Percentiles rank a stretch among this genome's conserved stretches.
Evolutionary conservation across 768 basidiomycete species (phyloP).

Genomic region (Tubosaeta brunneosetosa): DNA sequence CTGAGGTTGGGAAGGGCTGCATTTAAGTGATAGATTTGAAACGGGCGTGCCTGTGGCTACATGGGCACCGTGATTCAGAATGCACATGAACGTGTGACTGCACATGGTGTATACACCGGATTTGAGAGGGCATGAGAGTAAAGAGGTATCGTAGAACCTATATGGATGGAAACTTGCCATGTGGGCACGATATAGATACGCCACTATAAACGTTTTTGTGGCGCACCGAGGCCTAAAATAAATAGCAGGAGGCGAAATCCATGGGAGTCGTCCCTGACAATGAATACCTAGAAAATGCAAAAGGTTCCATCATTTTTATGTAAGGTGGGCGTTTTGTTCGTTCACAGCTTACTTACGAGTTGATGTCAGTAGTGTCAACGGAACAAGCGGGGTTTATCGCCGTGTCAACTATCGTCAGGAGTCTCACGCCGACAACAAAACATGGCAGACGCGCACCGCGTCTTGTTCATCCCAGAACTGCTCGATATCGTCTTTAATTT

Average conservation of each 20-base stretch:
- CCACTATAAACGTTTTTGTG: neutral
- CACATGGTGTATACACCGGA: neutral
- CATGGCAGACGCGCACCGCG: conserved; percentile 19
- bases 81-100: neutral
- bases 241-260: neutral
- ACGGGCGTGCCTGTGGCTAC: neutral
- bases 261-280: neutral
- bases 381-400: no score
- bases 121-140: neutral
- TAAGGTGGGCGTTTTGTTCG: no score
- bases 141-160: neutral
- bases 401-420: no score
- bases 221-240: neutral
- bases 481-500: conserved; percentile 52
- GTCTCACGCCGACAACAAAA: neutral
- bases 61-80: neutral
- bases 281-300: neutral
- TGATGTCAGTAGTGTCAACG: no score
- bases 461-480: conserved; percentile 55
- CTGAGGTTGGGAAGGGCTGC: neutral
- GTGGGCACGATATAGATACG: neutral
- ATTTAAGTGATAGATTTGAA: conserved; percentile 4
- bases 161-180: neutral
- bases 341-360: neutral
- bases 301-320: neutral